Percentiles rank a stretch among this genome's conserved stretches.
phyloP scores from a whole-genome alignment of 768 basidiomycete species.

The Leccinum boreale region DNA sequence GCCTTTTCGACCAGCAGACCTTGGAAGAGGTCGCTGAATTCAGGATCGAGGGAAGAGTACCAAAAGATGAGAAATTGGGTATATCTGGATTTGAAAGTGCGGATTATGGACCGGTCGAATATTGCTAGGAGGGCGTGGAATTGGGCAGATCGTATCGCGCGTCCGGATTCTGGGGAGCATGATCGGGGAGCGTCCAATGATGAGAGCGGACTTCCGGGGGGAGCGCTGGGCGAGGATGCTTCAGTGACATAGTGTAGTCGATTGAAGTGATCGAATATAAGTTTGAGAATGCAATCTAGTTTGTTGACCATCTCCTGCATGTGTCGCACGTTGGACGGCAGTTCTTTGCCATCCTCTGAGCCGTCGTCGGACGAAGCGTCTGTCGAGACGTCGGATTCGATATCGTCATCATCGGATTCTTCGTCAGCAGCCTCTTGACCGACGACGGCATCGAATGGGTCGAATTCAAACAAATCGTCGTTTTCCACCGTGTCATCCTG shows the following conservation, averaged over 20 bases:
- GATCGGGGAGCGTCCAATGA: constrained; percentile 24
- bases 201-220: constrained; percentile 8
- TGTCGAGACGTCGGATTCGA: constrained; percentile 52
- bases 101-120: constrained; percentile 90
- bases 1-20: constrained; percentile 93
- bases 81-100: constrained; percentile 95
- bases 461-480: constrained; percentile 66
- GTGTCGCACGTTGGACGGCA: constrained; percentile 55
- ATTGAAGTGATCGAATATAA: constrained; percentile 85
- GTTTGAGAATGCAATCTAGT: constrained; percentile 80
- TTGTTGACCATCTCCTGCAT: constrained; percentile 89
- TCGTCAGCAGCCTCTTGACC: constrained; percentile 68
- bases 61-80: constrained; percentile 97
- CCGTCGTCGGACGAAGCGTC: constrained; percentile 74
- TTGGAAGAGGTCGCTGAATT: constrained; percentile 90
- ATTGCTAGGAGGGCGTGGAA: constrained; percentile 89
- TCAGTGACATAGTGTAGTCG: constrained; percentile 36
- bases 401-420: constrained; percentile 54
- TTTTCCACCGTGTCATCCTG: constrained; percentile 53
- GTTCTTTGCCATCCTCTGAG: constrained; percentile 41
- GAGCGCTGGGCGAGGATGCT: constrained; percentile 8
- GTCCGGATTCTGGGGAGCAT: constrained; percentile 33
- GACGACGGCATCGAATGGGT: constrained; percentile 81
- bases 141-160: constrained; percentile 50
- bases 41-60: constrained; percentile 84